phyloP scores from a whole-genome alignment of 805 yeast genomes.

The Zygosaccharomyces pseudorouxii region DNA sequence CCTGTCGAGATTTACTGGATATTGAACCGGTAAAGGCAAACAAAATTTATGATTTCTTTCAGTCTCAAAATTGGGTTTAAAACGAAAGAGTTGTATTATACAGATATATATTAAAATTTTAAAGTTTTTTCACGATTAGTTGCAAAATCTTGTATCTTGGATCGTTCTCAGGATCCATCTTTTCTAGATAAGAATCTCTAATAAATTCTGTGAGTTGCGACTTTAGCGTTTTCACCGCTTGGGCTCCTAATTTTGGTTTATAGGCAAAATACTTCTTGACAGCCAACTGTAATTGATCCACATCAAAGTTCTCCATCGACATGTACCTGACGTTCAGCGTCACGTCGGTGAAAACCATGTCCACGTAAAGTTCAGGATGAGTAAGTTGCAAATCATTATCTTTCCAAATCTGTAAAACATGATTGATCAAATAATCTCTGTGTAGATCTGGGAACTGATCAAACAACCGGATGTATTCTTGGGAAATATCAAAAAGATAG shows the following conservation, averaged over 20 bases:
- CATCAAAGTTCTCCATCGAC: slow-evolving; percentile 37
- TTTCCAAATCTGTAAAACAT: slow-evolving; percentile 54
- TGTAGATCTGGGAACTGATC: slow-evolving; percentile 68
- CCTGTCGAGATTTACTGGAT: slow-evolving; percentile 77
- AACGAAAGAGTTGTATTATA: slow-evolving; percentile 2
- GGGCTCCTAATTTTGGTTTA: slow-evolving; percentile 40
- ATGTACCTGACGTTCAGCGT: slow-evolving; percentile 62
- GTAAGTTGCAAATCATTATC: slow-evolving; percentile 33
- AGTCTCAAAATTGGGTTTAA: slow-evolving; percentile 80
- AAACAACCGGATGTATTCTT: slow-evolving; percentile 51
- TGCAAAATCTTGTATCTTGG: slow-evolving; percentile 30
- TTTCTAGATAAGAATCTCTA: slow-evolving; percentile 34
- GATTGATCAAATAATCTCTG: slow-evolving; percentile 60
- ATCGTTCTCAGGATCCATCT: slow-evolving; percentile 26
- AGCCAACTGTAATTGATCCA: slow-evolving; percentile 58
- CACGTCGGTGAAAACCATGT: slow-evolving; percentile 47
- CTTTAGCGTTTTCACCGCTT: slow-evolving; percentile 36
- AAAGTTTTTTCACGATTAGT: slow-evolving; percentile 33
- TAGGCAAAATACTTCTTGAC: slow-evolving; percentile 68
- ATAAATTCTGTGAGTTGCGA: slow-evolving; percentile 31
- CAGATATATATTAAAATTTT: slow-evolving; percentile 6
- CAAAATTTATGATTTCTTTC: slow-evolving; percentile 87
- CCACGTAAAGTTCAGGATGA: slow-evolving; percentile 36
- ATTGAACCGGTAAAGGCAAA: slow-evolving; percentile 85
- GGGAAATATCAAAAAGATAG: slow-evolving; percentile 39